A percentile compares a stretch with the other conserved stretches of the same genome.
Evolutionary conservation across 2,329 filamentous ascomycete genomes (phyloP).

Genomic region (Daldinia sp.): DNA sequence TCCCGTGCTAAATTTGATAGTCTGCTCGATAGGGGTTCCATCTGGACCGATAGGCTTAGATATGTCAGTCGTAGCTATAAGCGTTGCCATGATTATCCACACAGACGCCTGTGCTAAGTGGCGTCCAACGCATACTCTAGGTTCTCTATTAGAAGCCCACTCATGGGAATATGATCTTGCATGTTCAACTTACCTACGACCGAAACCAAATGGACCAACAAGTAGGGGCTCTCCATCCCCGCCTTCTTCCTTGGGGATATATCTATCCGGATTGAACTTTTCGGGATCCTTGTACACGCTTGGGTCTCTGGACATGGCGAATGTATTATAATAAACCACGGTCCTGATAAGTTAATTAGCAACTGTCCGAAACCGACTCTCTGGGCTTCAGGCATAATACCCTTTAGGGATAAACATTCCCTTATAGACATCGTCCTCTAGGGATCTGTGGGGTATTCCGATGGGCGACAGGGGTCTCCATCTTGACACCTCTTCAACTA

Average conservation of each 20-base stretch:
- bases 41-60: conserved; percentile 29
- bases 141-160: neutral
- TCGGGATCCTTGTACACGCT: conserved; percentile 30
- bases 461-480: conserved; percentile 54
- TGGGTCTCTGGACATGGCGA: conserved; percentile 30
- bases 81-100: conserved; percentile 34
- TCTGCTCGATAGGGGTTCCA: conserved; percentile 30
- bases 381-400: neutral
- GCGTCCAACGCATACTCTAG: conserved; percentile 31
- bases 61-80: conserved; percentile 33
- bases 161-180: neutral
- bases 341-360: conserved; percentile 12
- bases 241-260: conserved; percentile 27
- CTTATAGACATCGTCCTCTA: conserved; percentile 62
- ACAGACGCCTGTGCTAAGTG: conserved; percentile 33
- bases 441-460: conserved; percentile 62
- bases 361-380: too few relatives aligned
- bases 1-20: conserved; percentile 32
- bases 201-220: conserved; percentile 30
- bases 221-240: conserved; percentile 29
- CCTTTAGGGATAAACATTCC: conserved; percentile 36
- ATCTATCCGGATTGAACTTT: conserved; percentile 30
- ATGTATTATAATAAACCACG: conserved; percentile 33
- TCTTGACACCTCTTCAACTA: conserved; percentile 58
- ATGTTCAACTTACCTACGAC: conserved; percentile 23